phyloP scores from a whole-genome alignment of 139 green algal species.

The Volvox africanus region DNA sequence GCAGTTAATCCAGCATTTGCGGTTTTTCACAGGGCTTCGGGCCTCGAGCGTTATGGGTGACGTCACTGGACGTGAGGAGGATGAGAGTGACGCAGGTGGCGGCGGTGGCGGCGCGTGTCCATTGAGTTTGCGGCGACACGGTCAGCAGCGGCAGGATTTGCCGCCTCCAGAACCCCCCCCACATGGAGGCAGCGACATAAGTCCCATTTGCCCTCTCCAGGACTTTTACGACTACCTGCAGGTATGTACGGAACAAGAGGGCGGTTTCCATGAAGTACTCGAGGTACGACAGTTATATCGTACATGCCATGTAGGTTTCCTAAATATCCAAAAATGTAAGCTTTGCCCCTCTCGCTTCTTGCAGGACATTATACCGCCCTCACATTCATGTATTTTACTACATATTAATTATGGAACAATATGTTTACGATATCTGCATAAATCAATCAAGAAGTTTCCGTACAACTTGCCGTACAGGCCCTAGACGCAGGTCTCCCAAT shows the following conservation, averaged over 20 bases:
- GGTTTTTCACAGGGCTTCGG: too few species aligned
- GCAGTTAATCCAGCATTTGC: too few species aligned
- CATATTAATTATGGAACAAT: too few species aligned
- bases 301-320: neutral
- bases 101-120: neutral
- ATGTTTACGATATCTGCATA: too few species aligned
- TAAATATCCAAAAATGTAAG: too few species aligned
- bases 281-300: neutral
- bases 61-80: neutral
- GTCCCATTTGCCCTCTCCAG: neutral
- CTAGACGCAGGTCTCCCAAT: conserved; percentile 44
- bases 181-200: neutral
- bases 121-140: neutral
- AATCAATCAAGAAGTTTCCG: too few species aligned
- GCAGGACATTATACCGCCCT: neutral
- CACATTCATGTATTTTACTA: neutral
- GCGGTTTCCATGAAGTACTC: neutral
- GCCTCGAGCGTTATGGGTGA: too few species aligned
- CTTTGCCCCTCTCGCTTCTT: neutral
- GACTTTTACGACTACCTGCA: neutral
- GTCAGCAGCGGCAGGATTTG: neutral
- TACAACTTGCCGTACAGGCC: neutral
- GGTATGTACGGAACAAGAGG: neutral
- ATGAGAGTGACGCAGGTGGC: neutral
- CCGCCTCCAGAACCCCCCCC: neutral